These are phyloP conservation scores for Xylaria sp. DNA, from an alignment of 2,329 filamentous ascomycete genomes.

Conservation along the genomic window DNA sequence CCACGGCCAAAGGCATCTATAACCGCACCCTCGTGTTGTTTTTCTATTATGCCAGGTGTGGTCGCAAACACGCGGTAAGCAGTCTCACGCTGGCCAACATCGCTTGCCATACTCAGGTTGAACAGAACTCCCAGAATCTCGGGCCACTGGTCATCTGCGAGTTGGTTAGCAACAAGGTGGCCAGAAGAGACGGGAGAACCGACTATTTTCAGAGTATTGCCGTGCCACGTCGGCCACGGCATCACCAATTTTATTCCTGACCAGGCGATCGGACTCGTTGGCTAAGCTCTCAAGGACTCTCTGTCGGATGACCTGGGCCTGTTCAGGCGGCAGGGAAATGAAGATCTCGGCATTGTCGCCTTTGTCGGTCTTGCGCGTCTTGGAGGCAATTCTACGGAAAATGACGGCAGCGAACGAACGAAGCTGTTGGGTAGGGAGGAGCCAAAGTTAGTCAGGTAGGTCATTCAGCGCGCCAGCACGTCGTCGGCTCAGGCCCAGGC, in stretches of 20 bases:
- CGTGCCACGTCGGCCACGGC: conserved; percentile 95
- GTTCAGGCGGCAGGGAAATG: conserved; percentile 77
- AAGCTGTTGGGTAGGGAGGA: conserved; percentile 64
- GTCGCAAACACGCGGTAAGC: conserved; percentile 96
- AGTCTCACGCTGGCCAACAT: conserved; percentile 86
- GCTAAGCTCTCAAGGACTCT: conserved; percentile 84
- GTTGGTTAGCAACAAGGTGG: conserved; percentile 37
- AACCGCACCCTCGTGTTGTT: conserved; percentile 92
- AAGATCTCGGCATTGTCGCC: conserved; percentile 86
- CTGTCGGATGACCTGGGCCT: conserved; percentile 81
- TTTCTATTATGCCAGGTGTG: conserved; percentile 94
- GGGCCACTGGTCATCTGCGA: conserved; percentile 82
- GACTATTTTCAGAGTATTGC: conserved; percentile 93
- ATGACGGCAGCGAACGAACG: conserved; percentile 93
- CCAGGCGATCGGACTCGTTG: conserved; percentile 75
- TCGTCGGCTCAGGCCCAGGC: not conserved
- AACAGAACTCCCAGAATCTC: conserved; percentile 89
- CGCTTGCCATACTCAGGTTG: conserved; percentile 86
- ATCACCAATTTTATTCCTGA: conserved; percentile 96
- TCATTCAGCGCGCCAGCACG: not conserved
- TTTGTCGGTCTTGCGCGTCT: conserved; percentile 80
- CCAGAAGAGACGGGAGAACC: conserved; percentile 48
- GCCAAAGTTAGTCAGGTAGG: conserved; percentile 6
- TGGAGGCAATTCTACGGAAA: conserved; percentile 92
- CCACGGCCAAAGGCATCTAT: conserved; percentile 88